phyloP scores from a whole-genome alignment of 192 early-diverging fungal species.

The Mortierella antarctica region DNA sequence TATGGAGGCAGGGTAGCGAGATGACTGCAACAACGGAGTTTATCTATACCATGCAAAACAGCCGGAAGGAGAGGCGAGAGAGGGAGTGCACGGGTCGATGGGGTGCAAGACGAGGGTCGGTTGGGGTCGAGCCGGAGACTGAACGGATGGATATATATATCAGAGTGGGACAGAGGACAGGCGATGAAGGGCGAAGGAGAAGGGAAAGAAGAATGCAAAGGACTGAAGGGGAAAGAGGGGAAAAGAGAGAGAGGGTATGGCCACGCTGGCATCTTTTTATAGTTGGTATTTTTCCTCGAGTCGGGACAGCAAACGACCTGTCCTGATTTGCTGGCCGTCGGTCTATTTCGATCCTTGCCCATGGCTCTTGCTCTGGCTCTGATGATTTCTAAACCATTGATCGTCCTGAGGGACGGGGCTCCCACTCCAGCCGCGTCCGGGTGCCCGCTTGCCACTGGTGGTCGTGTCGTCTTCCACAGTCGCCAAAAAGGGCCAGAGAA shows the following conservation, averaged over 20 bases:
- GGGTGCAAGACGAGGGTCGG: too few species aligned
- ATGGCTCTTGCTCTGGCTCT: conserved; percentile 4
- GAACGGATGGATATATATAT: not conserved
- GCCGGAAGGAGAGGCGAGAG: not conserved
- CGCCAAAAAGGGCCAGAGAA: not conserved
- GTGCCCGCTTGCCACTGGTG: too few species aligned
- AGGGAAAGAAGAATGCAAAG: not conserved
- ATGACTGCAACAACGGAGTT: too few species aligned
- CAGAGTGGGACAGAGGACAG: not conserved
- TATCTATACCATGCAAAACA: not conserved
- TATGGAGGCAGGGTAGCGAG: too few species aligned
- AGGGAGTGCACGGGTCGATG: not conserved
- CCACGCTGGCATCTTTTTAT: conserved; percentile 40
- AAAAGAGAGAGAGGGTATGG: not conserved
- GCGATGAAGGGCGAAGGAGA: not conserved
- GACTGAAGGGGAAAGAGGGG: not conserved
- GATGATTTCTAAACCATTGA: not conserved
- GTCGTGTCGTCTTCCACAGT: not conserved
- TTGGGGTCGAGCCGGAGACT: too few species aligned
- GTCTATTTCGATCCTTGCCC: not conserved
- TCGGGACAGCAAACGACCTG: too few species aligned
- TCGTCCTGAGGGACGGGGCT: too few species aligned
- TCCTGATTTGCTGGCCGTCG: not conserved
- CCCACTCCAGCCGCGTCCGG: too few species aligned
- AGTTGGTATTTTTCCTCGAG: not conserved